These are phyloP conservation scores for Echium plantagineum DNA, from an alignment of 257 asterid genomes.

Conservation along the genomic window DNA sequence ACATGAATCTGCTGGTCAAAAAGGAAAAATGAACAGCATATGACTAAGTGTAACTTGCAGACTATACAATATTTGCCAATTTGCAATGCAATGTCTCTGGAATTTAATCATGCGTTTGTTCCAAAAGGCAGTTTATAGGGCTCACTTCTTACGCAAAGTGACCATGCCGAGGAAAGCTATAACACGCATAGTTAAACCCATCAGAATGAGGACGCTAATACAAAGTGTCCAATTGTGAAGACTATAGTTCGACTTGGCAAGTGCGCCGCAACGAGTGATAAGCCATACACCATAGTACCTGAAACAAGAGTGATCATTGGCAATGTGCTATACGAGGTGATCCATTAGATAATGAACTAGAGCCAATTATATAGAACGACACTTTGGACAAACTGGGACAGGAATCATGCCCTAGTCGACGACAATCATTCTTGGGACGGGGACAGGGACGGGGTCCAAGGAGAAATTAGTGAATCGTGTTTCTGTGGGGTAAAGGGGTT, in stretches of 20 bases:
- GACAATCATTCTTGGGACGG: no score
- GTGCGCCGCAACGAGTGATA: constrained; percentile 78
- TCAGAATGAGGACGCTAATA: constrained; percentile 35
- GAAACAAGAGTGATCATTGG: not conserved
- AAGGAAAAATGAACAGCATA: no score
- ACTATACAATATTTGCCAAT: no score
- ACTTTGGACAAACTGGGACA: constrained; percentile 89
- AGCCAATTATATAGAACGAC: no score
- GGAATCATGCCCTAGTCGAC: not conserved
- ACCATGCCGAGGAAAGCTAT: constrained; percentile 75
- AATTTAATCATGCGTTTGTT: no score
- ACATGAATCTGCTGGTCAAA: no score
- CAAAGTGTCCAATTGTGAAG: constrained; percentile 64
- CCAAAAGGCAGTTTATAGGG: no score
- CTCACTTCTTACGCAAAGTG: constrained; percentile 58
- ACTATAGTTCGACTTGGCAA: constrained; percentile 43
- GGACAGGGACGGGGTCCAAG: no score
- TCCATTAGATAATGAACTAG: no score
- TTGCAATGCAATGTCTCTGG: no score
- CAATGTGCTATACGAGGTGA: no score
- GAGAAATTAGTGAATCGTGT: constrained; percentile 22
- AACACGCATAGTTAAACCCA: constrained; percentile 48
- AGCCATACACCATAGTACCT: constrained; percentile 11
- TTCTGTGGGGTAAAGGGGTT: constrained; percentile 13
- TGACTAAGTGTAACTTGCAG: no score